A percentile compares a stretch with the other conserved stretches of the same genome.
Conservation (phyloP, 495 filamentous ascomycete genomes). For the Aspergillus taichungensis region DNA sequence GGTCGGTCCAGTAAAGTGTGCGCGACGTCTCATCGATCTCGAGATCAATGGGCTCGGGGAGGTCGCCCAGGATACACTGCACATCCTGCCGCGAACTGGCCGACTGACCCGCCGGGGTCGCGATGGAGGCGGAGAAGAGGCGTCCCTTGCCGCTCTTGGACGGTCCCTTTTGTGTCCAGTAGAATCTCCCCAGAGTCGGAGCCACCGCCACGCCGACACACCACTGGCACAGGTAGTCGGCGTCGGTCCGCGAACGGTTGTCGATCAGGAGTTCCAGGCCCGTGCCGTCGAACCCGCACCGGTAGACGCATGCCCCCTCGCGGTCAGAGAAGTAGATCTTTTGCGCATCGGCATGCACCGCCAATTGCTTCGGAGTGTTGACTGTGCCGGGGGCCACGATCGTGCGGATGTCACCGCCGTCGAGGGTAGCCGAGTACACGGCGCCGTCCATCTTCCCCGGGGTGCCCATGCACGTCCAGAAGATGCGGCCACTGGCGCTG, state of each 20-base stretch:
- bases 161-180: constrained; percentile 41
- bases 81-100: neutral
- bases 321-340: constrained; percentile 39
- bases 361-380: constrained; percentile 38
- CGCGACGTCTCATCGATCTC: constrained; percentile 1
- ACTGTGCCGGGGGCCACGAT: constrained; percentile 19
- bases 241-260: constrained; percentile 16
- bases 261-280: constrained; percentile 23
- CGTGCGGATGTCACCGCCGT: constrained; percentile 23
- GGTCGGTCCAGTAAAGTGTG: constrained; percentile 9
- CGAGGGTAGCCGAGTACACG: constrained; percentile 26
- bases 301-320: constrained; percentile 31
- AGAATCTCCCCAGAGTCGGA: constrained; percentile 23
- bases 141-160: constrained; percentile 28
- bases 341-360: constrained; percentile 13
- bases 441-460: constrained; percentile 23
- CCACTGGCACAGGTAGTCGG: constrained; percentile 17
- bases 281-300: constrained; percentile 28
- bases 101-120: constrained; percentile 1
- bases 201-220: constrained; percentile 35
- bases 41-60: constrained; percentile 9
- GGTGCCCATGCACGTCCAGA: constrained; percentile 38
- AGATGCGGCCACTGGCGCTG: constrained; percentile 17
- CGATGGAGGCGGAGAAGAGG: constrained; percentile 31
- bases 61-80: constrained; percentile 1